Conservation (phyloP, 2,329 filamentous ascomycete species). For the Phialophora chinensis region DNA sequence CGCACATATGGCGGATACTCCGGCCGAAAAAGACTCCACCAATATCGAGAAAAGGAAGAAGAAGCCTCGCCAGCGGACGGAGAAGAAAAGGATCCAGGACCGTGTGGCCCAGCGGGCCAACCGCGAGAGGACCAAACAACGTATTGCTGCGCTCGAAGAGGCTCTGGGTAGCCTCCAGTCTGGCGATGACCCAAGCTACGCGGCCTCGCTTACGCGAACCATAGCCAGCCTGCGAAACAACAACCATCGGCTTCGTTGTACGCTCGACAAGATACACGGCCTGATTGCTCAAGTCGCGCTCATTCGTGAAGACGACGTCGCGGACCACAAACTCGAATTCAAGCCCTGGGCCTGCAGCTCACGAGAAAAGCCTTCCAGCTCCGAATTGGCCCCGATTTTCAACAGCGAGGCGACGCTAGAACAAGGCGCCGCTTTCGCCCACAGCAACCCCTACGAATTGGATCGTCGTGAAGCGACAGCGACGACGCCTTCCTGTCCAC, state of each 20-base stretch:
- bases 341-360: neutral
- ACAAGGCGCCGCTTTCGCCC: too few species aligned
- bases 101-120: slow-evolving; percentile 38
- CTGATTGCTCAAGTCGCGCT: slow-evolving; percentile 23
- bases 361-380: slow-evolving; percentile 3
- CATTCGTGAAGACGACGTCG: slow-evolving; percentile 13
- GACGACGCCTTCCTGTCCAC: neutral
- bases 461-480: neutral
- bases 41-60: neutral
- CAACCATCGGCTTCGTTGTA: slow-evolving; percentile 24
- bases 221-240: slow-evolving; percentile 27
- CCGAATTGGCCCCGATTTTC: neutral
- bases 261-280: slow-evolving; percentile 28
- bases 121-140: slow-evolving; percentile 37
- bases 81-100: slow-evolving; percentile 32
- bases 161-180: slow-evolving; percentile 28
- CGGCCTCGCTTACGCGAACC: slow-evolving; percentile 22
- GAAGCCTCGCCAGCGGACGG: slow-evolving; percentile 16
- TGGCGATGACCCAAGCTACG: slow-evolving; percentile 21
- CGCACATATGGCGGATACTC: neutral
- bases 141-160: slow-evolving; percentile 31
- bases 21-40: neutral
- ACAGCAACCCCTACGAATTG: neutral
- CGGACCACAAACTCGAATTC: neutral
- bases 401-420: neutral